Percentiles rank a stretch among this genome's conserved stretches.
phyloP scores from a whole-genome alignment of 2,329 filamentous ascomycete species.

The Achaetomium macrosporum region DNA sequence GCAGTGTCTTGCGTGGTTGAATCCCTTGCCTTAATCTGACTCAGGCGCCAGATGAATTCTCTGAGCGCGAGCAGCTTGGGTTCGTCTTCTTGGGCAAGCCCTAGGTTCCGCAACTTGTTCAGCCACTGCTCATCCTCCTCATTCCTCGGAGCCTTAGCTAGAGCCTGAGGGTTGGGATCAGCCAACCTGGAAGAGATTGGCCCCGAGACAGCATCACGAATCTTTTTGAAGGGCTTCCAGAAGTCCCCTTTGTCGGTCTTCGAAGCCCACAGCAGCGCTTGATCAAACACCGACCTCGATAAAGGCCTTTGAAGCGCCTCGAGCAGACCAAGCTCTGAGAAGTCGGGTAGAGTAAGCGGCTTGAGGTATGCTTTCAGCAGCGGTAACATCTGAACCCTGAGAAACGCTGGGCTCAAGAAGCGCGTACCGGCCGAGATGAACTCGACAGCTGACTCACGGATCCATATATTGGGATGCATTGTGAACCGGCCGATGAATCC shows the following conservation, averaged over 20 bases:
- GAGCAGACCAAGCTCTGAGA: constrained; percentile 68
- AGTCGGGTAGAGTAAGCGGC: constrained; percentile 56
- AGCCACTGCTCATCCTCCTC: constrained; percentile 95
- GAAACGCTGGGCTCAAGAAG: constrained; percentile 72
- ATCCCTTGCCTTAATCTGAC: constrained; percentile 61
- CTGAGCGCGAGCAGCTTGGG: constrained; percentile 78
- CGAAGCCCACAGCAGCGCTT: constrained; percentile 77
- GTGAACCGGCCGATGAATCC: constrained; percentile 79
- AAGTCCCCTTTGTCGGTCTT: constrained; percentile 78
- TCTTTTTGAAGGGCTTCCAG: constrained; percentile 71
- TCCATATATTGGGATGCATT: constrained; percentile 93
- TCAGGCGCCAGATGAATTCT: constrained; percentile 87
- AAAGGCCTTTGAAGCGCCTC: constrained; percentile 80
- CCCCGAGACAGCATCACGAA: constrained; percentile 59
- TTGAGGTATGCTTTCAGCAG: constrained; percentile 78
- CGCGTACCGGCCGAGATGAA: constrained; percentile 73
- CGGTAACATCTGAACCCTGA: constrained; percentile 75
- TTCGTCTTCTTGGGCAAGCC: constrained; percentile 77
- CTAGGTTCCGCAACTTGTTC: constrained; percentile 74
- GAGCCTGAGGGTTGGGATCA: constrained; percentile 50
- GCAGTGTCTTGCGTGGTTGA: constrained; percentile 24
- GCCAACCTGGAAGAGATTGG: constrained; percentile 50
- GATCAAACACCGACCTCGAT: constrained; percentile 73
- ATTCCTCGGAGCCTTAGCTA: constrained; percentile 65
- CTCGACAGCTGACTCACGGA: constrained; percentile 80